Evolutionary conservation across 345 rosid genomes (phyloP).

Genomic region (Lepidium didymum): DNA sequence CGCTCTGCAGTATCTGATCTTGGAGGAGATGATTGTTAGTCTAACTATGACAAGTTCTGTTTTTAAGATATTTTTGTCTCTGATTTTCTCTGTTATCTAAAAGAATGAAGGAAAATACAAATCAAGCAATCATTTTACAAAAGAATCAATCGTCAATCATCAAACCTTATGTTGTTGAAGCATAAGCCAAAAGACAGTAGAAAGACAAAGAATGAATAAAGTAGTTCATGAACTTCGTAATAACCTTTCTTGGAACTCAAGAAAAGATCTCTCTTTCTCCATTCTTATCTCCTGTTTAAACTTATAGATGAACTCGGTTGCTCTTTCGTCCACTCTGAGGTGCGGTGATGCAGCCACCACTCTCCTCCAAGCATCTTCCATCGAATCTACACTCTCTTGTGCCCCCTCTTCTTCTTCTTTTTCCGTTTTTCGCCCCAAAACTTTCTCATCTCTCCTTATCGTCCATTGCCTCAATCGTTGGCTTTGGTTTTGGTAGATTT

Average conservation of each 20-base stretch:
- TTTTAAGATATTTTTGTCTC: not conserved
- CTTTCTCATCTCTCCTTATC: not conserved
- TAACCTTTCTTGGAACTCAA: slow-evolving; percentile 62
- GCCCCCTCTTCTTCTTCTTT: slow-evolving; percentile 8
- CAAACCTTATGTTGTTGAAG: not conserved
- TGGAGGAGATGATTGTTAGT: slow-evolving; percentile 18
- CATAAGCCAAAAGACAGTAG: not conserved
- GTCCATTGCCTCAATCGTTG: not conserved
- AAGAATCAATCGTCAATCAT: not conserved
- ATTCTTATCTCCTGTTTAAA: slow-evolving; percentile 47
- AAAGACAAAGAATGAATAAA: not conserved
- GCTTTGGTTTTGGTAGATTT: slow-evolving; percentile 7
- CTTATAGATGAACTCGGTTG: slow-evolving; percentile 55
- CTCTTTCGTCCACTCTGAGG: slow-evolving; percentile 64
- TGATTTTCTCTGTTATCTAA: not conserved
- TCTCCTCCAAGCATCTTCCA: slow-evolving; percentile 73
- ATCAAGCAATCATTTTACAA: not conserved
- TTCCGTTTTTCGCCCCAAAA: not conserved
- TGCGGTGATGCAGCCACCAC: slow-evolving; percentile 62
- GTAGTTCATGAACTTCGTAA: slow-evolving; percentile 34
- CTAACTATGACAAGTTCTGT: not conserved
- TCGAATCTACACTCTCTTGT: slow-evolving; percentile 17
- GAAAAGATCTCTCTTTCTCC: slow-evolving; percentile 47
- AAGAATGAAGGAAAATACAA: not conserved
- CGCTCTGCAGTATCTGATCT: slow-evolving; percentile 29